phyloP scores from a whole-genome alignment of 495 filamentous ascomycete genomes.

The Aspergillus carlsbadensis region DNA sequence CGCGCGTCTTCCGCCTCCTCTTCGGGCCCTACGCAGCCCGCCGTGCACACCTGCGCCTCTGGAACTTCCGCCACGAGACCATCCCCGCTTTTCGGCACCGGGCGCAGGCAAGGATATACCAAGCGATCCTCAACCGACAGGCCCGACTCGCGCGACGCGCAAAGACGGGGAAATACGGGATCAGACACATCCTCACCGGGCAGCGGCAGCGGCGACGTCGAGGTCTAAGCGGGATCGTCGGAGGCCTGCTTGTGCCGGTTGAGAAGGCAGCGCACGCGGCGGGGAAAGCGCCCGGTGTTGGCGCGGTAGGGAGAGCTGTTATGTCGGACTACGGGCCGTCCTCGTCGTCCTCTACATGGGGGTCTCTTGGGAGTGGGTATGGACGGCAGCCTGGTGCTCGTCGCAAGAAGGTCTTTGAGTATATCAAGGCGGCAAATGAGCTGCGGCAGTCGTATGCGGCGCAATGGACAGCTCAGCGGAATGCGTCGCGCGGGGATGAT shows the following conservation, averaged over 20 bases:
- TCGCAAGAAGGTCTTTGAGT: constrained; percentile 79
- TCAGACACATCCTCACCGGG: constrained; percentile 51
- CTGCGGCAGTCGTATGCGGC: constrained; percentile 77
- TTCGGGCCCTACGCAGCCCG: constrained; percentile 58
- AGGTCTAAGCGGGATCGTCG: not conserved
- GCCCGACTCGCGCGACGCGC: constrained; percentile 43
- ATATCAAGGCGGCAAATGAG: constrained; percentile 86
- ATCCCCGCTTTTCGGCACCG: constrained; percentile 66
- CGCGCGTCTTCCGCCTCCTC: constrained; percentile 39
- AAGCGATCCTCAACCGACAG: constrained; percentile 66
- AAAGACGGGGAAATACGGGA: constrained; percentile 29
- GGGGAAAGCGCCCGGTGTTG: constrained; percentile 13
- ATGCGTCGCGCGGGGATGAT: constrained; percentile 45
- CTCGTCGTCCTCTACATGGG: constrained; percentile 30
- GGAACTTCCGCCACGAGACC: constrained; percentile 69
- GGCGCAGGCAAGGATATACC: constrained; percentile 72
- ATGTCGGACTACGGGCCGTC: constrained; percentile 43
- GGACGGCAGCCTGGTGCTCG: constrained; percentile 62
- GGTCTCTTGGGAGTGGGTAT: constrained; percentile 18
- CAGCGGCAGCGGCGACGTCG: constrained; percentile 40
- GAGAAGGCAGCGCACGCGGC: constrained; percentile 11
- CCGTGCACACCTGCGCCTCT: constrained; percentile 60
- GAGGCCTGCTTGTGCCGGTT: constrained; percentile 6
- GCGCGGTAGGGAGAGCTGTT: constrained; percentile 18
- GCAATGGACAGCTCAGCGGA: constrained; percentile 52